Evolutionary conservation across 164 flowering plant species (phyloP).

Genomic region (Sextonia rubra): DNA sequence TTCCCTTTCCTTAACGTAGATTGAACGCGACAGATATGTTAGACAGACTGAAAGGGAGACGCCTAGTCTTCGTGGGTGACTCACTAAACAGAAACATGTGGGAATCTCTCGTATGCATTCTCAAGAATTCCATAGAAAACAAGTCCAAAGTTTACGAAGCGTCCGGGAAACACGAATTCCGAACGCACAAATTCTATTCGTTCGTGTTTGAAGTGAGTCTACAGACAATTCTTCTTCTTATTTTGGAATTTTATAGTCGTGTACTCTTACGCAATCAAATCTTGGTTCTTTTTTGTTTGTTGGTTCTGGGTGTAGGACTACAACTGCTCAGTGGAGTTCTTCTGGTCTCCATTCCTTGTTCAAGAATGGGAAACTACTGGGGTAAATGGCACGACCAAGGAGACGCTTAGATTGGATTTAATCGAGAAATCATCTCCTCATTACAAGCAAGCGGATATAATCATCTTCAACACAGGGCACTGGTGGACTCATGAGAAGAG

Average conservation of each 20-base stretch:
- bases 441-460: slow-evolving; percentile 41
- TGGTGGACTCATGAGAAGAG: slow-evolving; percentile 70
- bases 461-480: slow-evolving; percentile 55
- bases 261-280: neutral
- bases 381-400: slow-evolving; percentile 37
- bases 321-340: slow-evolving; percentile 41
- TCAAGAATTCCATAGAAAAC: slow-evolving; percentile 26
- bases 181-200: slow-evolving; percentile 30
- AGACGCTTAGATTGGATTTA: slow-evolving; percentile 47
- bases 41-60: slow-evolving; percentile 36
- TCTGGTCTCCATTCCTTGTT: slow-evolving; percentile 40
- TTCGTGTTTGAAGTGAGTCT: slow-evolving; percentile 28
- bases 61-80: slow-evolving; percentile 44
- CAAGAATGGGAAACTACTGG: slow-evolving; percentile 40
- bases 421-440: slow-evolving; percentile 23
- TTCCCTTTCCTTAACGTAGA: slow-evolving; percentile 12
- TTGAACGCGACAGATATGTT: slow-evolving; percentile 35
- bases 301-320: slow-evolving; percentile 27
- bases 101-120: slow-evolving; percentile 49
- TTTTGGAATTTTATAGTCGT: neutral
- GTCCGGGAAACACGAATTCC: slow-evolving; percentile 32
- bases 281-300: neutral
- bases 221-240: neutral
- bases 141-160: slow-evolving; percentile 36
- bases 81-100: slow-evolving; percentile 55